Evolutionary conservation across 768 basidiomycete species (phyloP).

Genomic region (Serendipita sp.): DNA sequence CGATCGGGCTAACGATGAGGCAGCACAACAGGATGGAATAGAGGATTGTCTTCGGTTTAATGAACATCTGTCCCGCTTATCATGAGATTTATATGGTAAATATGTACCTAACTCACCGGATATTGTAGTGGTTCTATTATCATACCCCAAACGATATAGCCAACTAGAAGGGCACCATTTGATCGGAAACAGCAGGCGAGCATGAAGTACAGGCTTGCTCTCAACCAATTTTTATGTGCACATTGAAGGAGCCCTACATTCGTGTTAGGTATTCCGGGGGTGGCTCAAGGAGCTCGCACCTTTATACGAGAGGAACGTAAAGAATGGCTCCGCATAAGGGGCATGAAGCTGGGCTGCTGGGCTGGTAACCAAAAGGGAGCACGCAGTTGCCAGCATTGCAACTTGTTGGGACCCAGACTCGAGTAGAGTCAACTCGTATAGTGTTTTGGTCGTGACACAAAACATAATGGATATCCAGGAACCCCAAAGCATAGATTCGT

Average conservation of each 20-base stretch:
- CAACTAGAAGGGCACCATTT: conserved; percentile 60
- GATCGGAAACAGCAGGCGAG: conserved; percentile 54
- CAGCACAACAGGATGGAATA: conserved; percentile 28
- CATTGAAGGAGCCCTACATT: conserved; percentile 43
- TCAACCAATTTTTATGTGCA: conserved; percentile 31
- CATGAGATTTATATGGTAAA: conserved; percentile 10
- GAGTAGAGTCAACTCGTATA: conserved; percentile 43
- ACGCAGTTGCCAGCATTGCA: conserved; percentile 41
- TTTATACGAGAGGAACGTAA: conserved; percentile 61
- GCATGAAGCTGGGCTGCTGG: conserved; percentile 57
- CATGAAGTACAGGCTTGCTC: conserved; percentile 44
- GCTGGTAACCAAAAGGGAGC: conserved; percentile 69
- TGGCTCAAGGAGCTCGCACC: conserved; percentile 26
- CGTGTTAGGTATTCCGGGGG: neutral
- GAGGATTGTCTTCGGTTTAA: conserved; percentile 20
- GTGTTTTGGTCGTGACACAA: conserved; percentile 25
- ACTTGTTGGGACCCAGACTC: conserved; percentile 39
- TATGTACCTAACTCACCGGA: neutral
- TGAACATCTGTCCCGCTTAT: conserved; percentile 15
- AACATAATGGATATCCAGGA: conserved; percentile 21
- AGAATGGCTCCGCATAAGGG: conserved; percentile 74
- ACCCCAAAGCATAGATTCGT: neutral
- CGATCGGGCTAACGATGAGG: conserved; percentile 46
- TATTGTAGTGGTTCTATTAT: conserved; percentile 37
- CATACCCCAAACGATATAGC: conserved; percentile 63